Evolutionary conservation across 2,329 filamentous ascomycete species (phyloP).

Genomic region (Microcyclospora tardicrescens): DNA sequence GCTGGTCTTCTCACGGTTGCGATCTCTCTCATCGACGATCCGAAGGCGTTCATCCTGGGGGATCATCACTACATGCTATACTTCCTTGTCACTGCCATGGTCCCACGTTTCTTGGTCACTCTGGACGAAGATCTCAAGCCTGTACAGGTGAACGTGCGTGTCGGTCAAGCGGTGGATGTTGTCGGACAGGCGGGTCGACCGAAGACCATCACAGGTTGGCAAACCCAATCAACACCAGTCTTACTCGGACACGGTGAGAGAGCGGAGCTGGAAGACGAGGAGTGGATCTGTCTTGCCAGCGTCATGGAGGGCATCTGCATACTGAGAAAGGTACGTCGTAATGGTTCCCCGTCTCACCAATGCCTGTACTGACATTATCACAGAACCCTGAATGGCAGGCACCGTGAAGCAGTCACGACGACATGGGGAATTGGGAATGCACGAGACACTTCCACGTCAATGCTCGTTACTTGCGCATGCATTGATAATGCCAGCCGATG

Average conservation of each 20-base stretch:
- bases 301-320: constrained; percentile 92
- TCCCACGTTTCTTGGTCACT: constrained; percentile 90
- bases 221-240: constrained; percentile 98
- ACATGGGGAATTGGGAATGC: no score
- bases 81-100: constrained; percentile 92
- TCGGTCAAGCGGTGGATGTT: constrained; percentile 95
- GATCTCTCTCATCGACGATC: constrained; percentile 82
- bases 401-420: constrained; percentile 4
- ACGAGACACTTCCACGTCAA: no score
- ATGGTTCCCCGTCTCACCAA: not conserved
- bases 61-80: constrained; percentile 88
- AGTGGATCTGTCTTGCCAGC: constrained; percentile 85
- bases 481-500: no score
- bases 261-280: constrained; percentile 92
- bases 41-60: constrained; percentile 62
- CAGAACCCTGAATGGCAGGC: constrained; percentile 23
- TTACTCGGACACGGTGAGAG: constrained; percentile 88
- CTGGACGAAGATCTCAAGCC: constrained; percentile 91
- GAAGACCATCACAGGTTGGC: constrained; percentile 99
- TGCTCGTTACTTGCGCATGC: no score
- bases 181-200: constrained; percentile 93
- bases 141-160: constrained; percentile 86
- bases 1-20: constrained; percentile 82
- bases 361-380: constrained; percentile 1
- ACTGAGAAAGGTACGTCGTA: constrained; percentile 69